Base-by-base conservation (phyloP, 257 asterid genomes). In the Nicotiana knightiana region DNA sequence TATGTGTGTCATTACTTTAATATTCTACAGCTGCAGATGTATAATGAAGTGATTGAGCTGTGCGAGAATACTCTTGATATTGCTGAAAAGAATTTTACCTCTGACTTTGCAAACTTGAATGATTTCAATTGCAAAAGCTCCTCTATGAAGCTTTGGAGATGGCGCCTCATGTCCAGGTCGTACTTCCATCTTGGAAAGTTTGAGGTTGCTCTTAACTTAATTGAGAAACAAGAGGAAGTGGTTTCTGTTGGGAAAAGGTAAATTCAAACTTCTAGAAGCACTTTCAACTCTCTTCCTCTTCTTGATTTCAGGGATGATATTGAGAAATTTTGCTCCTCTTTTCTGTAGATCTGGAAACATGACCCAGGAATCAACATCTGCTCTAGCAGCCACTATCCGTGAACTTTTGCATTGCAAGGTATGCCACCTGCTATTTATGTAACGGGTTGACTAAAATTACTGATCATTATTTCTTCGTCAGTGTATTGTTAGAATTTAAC, bases 161-260 rank as follows among this genome's bases (percentile, higher is more conserved):
- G 96, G 94, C 84, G 54, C 77, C 88, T 94, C 77, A 94, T 89
- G 90, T 80, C 90, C 51, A 94, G 88, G 89, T 90, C 93, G 77
- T 83, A 89, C 75, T 96, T 87, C 88, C 93, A 91, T 86, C 85
- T 88, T 82, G 99, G 98, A 76, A 92, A 83, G 89, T 97, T 96
- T 81, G 98, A 94, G 63, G 76, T 83, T 85, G 97, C 98, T 85
- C 98, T 94, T 91, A 93, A 89, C 82, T 87, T 93, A 87, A 91
- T 94, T 84, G 97, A 89, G 83, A 89, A 89, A 81, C 94, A 81
- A 87, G 95, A 91, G 86, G 85, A 91, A 35, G 39, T 82, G 63
- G 59, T 75, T 76, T 82, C 88, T 54, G 54, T 21, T 68, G 84
- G 64, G 79, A 81, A 89, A 81, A 82, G 88, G 98, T 92, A 90